Percentiles rank a stretch among this genome's conserved stretches.
Conservation (phyloP, 1,284 basidiomycete genomes). For the Heterobasidion irregulare region DNA sequence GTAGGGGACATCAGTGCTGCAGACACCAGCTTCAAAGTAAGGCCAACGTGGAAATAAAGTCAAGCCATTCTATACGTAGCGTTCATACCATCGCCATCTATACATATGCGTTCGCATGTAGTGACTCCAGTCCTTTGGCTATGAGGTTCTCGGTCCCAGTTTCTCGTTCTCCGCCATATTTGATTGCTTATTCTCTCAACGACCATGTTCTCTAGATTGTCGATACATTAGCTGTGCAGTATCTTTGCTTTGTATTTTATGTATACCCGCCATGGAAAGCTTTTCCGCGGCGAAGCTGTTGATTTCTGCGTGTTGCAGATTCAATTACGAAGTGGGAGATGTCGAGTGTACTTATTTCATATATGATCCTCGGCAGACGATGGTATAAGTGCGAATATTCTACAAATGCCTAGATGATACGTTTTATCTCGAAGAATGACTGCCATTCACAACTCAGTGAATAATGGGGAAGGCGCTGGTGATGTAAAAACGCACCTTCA, state of each 20-base stretch:
- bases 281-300: no score
- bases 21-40: slow-evolving; percentile 35
- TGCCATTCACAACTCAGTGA: slow-evolving; percentile 15
- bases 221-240: background rate
- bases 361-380: background rate
- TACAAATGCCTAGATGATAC: slow-evolving; percentile 48
- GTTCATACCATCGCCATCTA: background rate
- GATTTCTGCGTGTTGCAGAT: no score
- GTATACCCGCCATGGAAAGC: background rate
- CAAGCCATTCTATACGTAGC: background rate
- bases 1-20: slow-evolving; percentile 25
- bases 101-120: background rate
- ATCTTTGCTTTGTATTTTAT: background rate
- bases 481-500: slow-evolving; percentile 59
- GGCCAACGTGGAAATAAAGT: slow-evolving; percentile 43
- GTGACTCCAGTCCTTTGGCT: background rate
- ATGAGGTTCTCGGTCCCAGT: background rate
- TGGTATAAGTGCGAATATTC: slow-evolving; percentile 1
- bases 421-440: slow-evolving; percentile 94
- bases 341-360: no score
- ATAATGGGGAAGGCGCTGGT: slow-evolving; percentile 2
- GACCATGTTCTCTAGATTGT: background rate
- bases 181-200: no score
- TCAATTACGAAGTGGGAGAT: no score
- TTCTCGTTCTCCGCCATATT: background rate